Percentiles rank a stretch among this genome's conserved stretches.
Evolutionary conservation across 768 basidiomycete species (phyloP).

Genomic region (Mycena rebaudengoi): DNA sequence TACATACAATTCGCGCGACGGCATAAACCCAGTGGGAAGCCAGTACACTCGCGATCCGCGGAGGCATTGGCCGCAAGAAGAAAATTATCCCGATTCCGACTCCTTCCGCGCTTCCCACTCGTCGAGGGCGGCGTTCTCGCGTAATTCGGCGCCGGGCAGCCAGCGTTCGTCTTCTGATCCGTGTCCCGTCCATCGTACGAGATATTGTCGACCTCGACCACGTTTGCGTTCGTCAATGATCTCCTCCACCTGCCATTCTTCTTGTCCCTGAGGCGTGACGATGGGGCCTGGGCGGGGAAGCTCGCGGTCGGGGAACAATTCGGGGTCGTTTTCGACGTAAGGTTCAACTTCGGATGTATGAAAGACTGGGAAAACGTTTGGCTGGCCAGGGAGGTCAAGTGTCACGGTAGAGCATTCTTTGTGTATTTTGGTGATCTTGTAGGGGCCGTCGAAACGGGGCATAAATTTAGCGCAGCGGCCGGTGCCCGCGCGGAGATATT

Average conservation of each 20-base stretch:
- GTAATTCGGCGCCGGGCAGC: too few species aligned
- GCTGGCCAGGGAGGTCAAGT: constrained; percentile 27
- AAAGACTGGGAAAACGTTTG: constrained; percentile 39
- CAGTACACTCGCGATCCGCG: too few species aligned
- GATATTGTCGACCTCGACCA: too few species aligned
- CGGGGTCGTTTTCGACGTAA: constrained; percentile 39
- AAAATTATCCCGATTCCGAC: too few species aligned
- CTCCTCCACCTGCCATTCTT: not conserved
- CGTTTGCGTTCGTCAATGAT: too few species aligned
- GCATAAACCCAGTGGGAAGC: too few species aligned
- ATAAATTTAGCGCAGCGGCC: constrained; percentile 48
- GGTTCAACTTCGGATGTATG: constrained; percentile 39
- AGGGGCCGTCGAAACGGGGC: constrained; percentile 41
- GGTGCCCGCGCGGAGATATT: constrained; percentile 32
- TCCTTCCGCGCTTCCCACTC: too few species aligned
- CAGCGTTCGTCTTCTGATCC: too few species aligned
- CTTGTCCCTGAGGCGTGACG: constrained; percentile 3
- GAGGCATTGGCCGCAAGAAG: too few species aligned
- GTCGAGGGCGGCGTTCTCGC: too few species aligned
- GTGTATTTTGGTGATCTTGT: constrained; percentile 26
- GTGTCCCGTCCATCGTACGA: too few species aligned
- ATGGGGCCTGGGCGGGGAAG: constrained; percentile 27
- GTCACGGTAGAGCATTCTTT: constrained; percentile 31
- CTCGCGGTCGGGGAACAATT: constrained; percentile 37
- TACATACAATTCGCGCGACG: too few species aligned